Conservation (phyloP, 352 stramenopile species). For the Phytophthora meadii region DNA sequence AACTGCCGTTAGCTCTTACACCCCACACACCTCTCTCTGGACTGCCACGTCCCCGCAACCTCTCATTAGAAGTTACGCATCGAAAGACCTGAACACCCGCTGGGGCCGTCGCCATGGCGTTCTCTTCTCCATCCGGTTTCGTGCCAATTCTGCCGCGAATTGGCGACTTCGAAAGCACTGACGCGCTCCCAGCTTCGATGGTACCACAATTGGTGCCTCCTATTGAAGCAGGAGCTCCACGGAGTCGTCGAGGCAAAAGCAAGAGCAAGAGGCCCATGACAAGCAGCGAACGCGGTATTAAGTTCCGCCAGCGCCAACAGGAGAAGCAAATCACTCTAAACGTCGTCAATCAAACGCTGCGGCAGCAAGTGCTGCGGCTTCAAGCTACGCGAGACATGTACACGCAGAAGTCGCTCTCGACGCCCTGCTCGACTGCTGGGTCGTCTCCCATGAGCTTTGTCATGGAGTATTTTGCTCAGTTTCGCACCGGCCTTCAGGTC, state of each 20-base stretch:
- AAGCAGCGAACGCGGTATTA: slow-evolving; percentile 39
- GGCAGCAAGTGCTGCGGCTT: slow-evolving; percentile 34
- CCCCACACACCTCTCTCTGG: not conserved
- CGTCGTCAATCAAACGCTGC: slow-evolving; percentile 21
- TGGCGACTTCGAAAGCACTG: not conserved
- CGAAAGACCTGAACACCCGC: no score
- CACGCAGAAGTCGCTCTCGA: slow-evolving; percentile 18
- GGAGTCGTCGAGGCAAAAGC: slow-evolving; percentile 9
- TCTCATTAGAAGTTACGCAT: no score
- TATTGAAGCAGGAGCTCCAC: not conserved
- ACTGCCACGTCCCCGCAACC: not conserved
- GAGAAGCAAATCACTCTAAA: slow-evolving; percentile 27
- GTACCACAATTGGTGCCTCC: not conserved
- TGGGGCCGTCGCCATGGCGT: slow-evolving; percentile 5
- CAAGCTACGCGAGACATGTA: slow-evolving; percentile 25
- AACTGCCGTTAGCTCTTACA: no score
- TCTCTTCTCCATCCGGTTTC: slow-evolving; percentile 7
- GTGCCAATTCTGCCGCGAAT: slow-evolving; percentile 18
- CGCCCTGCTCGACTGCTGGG: slow-evolving; percentile 14
- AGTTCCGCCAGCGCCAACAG: slow-evolving; percentile 39
- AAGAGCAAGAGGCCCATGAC: slow-evolving; percentile 28
- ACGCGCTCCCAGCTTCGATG: slow-evolving; percentile 1
- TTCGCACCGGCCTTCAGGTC: slow-evolving; percentile 34
- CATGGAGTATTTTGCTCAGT: slow-evolving; percentile 50
- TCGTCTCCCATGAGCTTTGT: slow-evolving; percentile 35